Conservation (phyloP, 331 rosid genomes). For the Stylosanthes scabra region DNA sequence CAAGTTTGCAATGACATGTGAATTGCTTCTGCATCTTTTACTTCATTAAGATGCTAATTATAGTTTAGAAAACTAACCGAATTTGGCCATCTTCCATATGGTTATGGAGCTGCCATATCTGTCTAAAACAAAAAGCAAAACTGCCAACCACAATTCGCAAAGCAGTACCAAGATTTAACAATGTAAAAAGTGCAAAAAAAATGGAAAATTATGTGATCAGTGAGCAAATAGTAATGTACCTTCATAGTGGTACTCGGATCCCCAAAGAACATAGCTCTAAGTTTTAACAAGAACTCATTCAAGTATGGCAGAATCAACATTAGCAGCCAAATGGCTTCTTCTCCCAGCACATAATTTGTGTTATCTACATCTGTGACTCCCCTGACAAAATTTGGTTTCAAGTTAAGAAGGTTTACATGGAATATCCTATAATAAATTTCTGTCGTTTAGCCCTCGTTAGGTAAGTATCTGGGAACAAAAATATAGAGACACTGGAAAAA, state of each 20-base stretch:
- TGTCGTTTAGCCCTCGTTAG: no score
- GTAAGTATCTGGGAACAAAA: no score
- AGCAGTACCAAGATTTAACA: neutral
- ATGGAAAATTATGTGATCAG: neutral
- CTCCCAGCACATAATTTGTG: conserved; percentile 66
- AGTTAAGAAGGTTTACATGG: conserved; percentile 30
- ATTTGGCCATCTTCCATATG: conserved; percentile 83
- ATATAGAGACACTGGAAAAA: no score
- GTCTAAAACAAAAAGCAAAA: conserved; percentile 84
- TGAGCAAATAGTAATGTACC: conserved; percentile 46
- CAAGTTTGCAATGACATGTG: neutral
- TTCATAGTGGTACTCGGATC: conserved; percentile 90
- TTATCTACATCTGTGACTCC: conserved; percentile 57
- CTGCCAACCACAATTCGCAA: conserved; percentile 73
- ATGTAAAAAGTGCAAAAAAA: neutral
- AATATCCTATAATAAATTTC: neutral
- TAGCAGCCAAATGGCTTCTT: conserved; percentile 85
- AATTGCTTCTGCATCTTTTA: conserved; percentile 2
- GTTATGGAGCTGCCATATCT: conserved; percentile 91
- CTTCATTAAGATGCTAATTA: neutral
- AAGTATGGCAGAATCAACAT: conserved; percentile 79
- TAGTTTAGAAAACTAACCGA: conserved; percentile 51
- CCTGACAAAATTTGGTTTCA: conserved; percentile 41
- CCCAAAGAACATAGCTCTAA: conserved; percentile 87
- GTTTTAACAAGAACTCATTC: conserved; percentile 73